Base-by-base conservation (phyloP, 306 rosid species). In the Senna tora region DNA sequence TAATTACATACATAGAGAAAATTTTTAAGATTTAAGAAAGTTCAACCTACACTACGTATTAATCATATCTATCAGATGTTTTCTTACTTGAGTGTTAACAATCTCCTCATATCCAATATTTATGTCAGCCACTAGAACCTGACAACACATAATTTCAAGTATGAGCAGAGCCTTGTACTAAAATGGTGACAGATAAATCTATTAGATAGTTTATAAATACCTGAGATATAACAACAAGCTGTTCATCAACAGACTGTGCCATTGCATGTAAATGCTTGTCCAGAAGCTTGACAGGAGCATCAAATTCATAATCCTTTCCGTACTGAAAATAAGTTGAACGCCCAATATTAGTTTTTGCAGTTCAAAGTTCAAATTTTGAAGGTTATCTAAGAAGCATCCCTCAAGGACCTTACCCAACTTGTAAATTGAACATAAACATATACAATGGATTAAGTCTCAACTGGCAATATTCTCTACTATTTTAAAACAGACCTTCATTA, bases 81-180 rank as follows among this genome's bases (percentile, higher is more conserved):
- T 13, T 22, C 71, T 77, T 21, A 92, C 97, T 93, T 89, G 93
- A 58, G 96, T 92, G 84, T 92, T 92, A 49, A 92, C 93, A 13
- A 92, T 86, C 54, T 89, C 93, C 77, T 92, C 97, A 41, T 92
- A 92, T 42, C 97, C 97, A 33, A 92, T 89, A 79, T 92, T 89
- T 75, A 89, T 92, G 77, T 92, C 96, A 65, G 96, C 90, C 67
- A 89, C 97, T 17, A 92, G 92, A 78, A 92, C 96, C 97, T 91
- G 47, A 36, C 68, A 80, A 65, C 58, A 43, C 43, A 67, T 75
- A 67, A 30, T 19, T 52, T 56, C 32, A 84, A 54, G 65, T 30
- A 60, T 28, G 45, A 65, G 53, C 14, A 45, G 77, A 25, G 41
- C 57, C 16, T 55, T 9, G 38, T 16, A 32, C 59, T 34, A 64